Conservation (phyloP, 371 early-diverging fungal species). For the Syncephalastrum contaminatum region DNA sequence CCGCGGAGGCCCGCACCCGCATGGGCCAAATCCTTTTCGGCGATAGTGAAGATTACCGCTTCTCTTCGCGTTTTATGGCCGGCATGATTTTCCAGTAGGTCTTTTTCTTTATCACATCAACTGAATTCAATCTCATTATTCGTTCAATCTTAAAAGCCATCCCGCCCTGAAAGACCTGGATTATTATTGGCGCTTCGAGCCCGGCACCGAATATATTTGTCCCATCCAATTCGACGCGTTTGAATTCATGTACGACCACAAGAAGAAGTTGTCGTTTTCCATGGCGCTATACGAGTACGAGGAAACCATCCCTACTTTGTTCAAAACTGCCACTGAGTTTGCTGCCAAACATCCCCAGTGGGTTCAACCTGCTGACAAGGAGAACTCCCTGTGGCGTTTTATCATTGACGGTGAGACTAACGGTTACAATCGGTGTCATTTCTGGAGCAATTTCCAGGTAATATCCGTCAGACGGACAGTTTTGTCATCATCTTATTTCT, state of each 20-base stretch:
- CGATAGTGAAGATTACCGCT: slow-evolving; percentile 41
- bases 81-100: slow-evolving; percentile 39
- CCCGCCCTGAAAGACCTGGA: slow-evolving; percentile 36
- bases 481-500: background rate
- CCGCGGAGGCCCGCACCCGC: slow-evolving; percentile 24
- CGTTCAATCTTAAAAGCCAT: slow-evolving; percentile 21
- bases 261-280: slow-evolving; percentile 55
- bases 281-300: slow-evolving; percentile 82
- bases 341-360: slow-evolving; percentile 38
- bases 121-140: too few relatives aligned
- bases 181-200: slow-evolving; percentile 47
- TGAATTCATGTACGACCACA: slow-evolving; percentile 33
- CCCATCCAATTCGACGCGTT: slow-evolving; percentile 42
- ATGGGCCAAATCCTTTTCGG: slow-evolving; percentile 36
- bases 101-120: too few relatives aligned
- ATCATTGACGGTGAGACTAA: slow-evolving; percentile 49
- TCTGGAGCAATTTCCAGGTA: slow-evolving; percentile 69
- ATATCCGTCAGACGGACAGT: background rate
- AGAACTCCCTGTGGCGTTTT: slow-evolving; percentile 35
- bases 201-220: slow-evolving; percentile 47
- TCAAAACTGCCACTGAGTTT: slow-evolving; percentile 63
- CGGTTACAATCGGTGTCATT: slow-evolving; percentile 75
- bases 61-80: slow-evolving; percentile 44
- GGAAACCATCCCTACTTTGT: slow-evolving; percentile 82
- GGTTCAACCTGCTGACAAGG: slow-evolving; percentile 15